Evolutionary conservation across 345 rosid species (phyloP).

Genomic region (Anacardium occidentale): DNA sequence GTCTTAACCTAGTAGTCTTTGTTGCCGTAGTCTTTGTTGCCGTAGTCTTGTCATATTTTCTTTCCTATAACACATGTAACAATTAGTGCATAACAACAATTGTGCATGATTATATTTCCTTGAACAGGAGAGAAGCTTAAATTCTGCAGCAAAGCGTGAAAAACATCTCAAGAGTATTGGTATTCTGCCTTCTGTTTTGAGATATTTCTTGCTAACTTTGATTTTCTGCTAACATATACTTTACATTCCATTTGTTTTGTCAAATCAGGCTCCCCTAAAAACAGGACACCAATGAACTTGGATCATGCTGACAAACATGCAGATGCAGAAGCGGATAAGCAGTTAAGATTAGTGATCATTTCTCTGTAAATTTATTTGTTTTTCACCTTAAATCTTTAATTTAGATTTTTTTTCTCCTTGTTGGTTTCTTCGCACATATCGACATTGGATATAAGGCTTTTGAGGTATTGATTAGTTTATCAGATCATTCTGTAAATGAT

Average conservation of each 20-base stretch:
- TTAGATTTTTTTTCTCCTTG: background rate
- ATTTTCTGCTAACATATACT: slow-evolving; percentile 10
- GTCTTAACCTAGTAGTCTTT: slow-evolving; percentile 5
- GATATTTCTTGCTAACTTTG: slow-evolving; percentile 23
- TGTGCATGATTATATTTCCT: slow-evolving; percentile 25
- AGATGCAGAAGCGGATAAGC: slow-evolving; percentile 44
- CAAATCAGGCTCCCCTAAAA: slow-evolving; percentile 55
- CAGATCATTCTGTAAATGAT: slow-evolving; percentile 9
- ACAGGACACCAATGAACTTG: slow-evolving; percentile 34
- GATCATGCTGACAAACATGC: slow-evolving; percentile 44
- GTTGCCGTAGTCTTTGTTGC: too few relatives aligned
- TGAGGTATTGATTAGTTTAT: background rate
- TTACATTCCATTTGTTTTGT: slow-evolving; percentile 22
- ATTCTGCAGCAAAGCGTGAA: slow-evolving; percentile 57
- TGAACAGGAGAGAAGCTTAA: slow-evolving; percentile 50
- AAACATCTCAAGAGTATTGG: slow-evolving; percentile 75
- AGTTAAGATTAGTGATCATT: slow-evolving; percentile 48
- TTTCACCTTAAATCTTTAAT: background rate
- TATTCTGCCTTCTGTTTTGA: slow-evolving; percentile 25
- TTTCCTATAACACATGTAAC: background rate
- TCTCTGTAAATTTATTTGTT: too few relatives aligned
- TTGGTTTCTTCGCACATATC: slow-evolving; percentile 5
- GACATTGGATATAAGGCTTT: slow-evolving; percentile 13
- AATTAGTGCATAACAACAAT: slow-evolving; percentile 2
- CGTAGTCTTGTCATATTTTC: background rate